These are phyloP conservation scores for Celoporthe dispersa DNA, from an alignment of 2,329 filamentous ascomycete genomes.

Conservation along the genomic window DNA sequence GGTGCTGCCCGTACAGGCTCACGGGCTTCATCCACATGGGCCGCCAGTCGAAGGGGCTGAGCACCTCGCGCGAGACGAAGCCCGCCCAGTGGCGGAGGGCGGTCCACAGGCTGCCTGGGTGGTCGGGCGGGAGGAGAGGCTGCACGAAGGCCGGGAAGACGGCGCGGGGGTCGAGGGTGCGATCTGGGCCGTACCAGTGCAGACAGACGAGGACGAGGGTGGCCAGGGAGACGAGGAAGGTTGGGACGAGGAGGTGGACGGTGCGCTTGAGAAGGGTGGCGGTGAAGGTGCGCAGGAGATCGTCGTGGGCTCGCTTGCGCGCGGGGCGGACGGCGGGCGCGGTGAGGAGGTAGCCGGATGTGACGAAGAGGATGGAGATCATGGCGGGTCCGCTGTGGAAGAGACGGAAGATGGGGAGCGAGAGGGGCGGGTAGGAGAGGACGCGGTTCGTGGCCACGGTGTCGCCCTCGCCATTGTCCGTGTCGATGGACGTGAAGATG, in stretches of 20 bases:
- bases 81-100: background rate
- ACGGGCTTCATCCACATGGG: slow-evolving; percentile 7
- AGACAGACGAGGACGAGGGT: slow-evolving; percentile 6
- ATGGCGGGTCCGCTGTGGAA: slow-evolving; percentile 11
- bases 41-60: slow-evolving; percentile 12
- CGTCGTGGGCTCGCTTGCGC: background rate
- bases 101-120: background rate
- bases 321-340: slow-evolving; percentile 2
- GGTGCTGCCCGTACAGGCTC: slow-evolving; percentile 10
- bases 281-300: background rate
- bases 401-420: slow-evolving; percentile 2
- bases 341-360: slow-evolving; percentile 11
- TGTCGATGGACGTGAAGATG: background rate
- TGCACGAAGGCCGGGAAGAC: slow-evolving; percentile 1
- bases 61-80: background rate
- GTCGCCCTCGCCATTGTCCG: background rate
- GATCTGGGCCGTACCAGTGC: slow-evolving; percentile 3
- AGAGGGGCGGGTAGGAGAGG: background rate
- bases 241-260: background rate
- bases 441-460: background rate
- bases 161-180: background rate
- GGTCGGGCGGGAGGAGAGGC: slow-evolving; percentile 3
- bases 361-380: slow-evolving; percentile 13
- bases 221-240: background rate
- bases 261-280: background rate